phyloP scores from a whole-genome alignment of 2,329 filamentous ascomycete genomes.

The Phoma sp. region DNA sequence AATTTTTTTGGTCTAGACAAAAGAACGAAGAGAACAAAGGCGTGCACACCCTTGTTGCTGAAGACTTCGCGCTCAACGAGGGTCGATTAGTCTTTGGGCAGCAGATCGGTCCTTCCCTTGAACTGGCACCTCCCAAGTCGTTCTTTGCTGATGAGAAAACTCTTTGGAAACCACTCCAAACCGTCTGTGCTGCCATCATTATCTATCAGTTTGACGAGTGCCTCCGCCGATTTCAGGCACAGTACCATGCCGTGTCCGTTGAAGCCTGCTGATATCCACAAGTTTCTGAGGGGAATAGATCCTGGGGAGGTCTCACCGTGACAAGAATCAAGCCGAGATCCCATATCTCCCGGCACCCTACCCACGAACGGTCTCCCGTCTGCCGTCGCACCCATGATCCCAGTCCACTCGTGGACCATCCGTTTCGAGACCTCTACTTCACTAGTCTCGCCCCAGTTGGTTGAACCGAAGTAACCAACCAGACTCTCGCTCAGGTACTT shows the following conservation, averaged over 20 bases:
- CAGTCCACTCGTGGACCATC: conserved; percentile 54
- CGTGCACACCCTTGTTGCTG: no score
- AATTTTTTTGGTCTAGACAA: conserved; percentile 43
- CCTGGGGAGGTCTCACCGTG: background rate
- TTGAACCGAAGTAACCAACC: conserved; percentile 58
- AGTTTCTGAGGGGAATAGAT: conserved; percentile 29
- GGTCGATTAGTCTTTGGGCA: conserved; percentile 14
- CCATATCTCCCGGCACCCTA: conserved; percentile 46
- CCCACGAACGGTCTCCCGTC: conserved; percentile 59
- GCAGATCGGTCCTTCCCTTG: conserved; percentile 35
- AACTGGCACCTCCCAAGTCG: conserved; percentile 47
- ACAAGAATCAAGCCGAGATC: background rate
- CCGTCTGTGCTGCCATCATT: conserved; percentile 28
- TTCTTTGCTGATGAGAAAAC: conserved; percentile 56
- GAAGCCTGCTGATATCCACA: conserved; percentile 67
- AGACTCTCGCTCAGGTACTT: conserved; percentile 54
- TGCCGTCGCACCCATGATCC: conserved; percentile 60
- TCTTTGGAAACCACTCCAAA: conserved; percentile 61
- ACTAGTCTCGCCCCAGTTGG: conserved; percentile 46
- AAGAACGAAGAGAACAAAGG: no score
- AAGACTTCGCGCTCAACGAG: conserved; percentile 24
- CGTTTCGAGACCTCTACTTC: conserved; percentile 24
- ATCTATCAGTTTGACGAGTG: conserved; percentile 62
- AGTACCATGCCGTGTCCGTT: conserved; percentile 72
- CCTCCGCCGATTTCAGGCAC: conserved; percentile 65